Evolutionary conservation across 2,329 filamentous ascomycete species (phyloP), one percentile per base, ranked within the genome.

Genomic region (Apiospora pterosperma): DNA sequence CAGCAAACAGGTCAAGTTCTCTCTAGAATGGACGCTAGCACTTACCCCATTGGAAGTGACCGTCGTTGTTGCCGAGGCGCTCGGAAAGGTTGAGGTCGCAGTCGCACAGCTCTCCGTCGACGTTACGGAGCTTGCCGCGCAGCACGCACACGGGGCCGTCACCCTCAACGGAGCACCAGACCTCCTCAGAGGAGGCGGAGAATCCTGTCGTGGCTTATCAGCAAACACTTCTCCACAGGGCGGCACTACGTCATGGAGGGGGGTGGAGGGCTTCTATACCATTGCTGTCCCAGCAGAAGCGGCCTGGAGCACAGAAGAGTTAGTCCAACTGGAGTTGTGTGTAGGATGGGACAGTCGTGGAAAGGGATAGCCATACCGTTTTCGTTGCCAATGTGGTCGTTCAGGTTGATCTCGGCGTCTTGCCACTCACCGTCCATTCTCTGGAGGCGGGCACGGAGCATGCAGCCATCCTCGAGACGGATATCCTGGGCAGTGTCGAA

Each of bases 51-150:
- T 63, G 36, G 65, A 86, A 78, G 1, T 65, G 34, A n/a, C 86
- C 86, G 68, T 84, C 72, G 23, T 81, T 69, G 75, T 88, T 88
- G 65, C 75, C 74, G 63, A 89, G 79, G 65, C 82, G 77, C 80
- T 87, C 84, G 3, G 80, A 73, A 6, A 89, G 79, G 77, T 89
- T 88, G 68, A 88, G 67, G 69, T 88, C 80, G 41, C 78, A 74
- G 7, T 74, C 65, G 1, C 76, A 65, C 1, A 64, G 62, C 21
- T 85, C 76, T 42, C 84, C 84, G 0, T 83, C 76, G 1, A 73
- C 60, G 36, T 80, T 78, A 42, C 65, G 70, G 36, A 88, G 79
- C 0, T 59, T 65, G 41, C 85, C 85, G 21, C 85, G 83, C 58
- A 89, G 83, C 55, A 88, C 71, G 41, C 85, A 84, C 25, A 83